Percentiles rank a stretch among this genome's conserved stretches.
Evolutionary conservation across 805 yeast species (phyloP).

Genomic region (Wickerhamomyces pijperi): DNA sequence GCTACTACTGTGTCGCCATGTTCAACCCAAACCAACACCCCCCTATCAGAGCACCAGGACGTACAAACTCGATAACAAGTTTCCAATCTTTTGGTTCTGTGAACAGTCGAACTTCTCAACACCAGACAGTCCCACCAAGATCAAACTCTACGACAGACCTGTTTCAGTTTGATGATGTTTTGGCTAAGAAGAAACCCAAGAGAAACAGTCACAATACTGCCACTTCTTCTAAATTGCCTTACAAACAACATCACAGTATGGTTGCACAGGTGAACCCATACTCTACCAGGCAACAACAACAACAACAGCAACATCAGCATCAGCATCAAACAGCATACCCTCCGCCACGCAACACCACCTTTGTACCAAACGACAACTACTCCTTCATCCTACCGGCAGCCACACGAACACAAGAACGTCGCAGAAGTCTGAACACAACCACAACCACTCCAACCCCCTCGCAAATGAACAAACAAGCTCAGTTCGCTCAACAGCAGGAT

Average conservation of each 20-base stretch:
- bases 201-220: background rate
- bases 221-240: background rate
- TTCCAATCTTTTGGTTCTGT: slow-evolving; percentile 10
- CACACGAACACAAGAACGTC: background rate
- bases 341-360: background rate
- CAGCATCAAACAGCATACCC: background rate
- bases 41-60: background rate
- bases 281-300: background rate
- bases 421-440: background rate
- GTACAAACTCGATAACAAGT: slow-evolving; percentile 14
- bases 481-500: background rate
- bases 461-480: background rate
- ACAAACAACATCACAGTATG: background rate
- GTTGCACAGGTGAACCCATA: background rate
- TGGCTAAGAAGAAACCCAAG: background rate
- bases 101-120: slow-evolving; percentile 2
- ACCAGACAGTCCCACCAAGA: slow-evolving; percentile 7
- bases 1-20: too few species aligned
- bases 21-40: too few species aligned
- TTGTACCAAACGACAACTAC: background rate
- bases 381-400: background rate
- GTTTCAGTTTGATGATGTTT: slow-evolving; percentile 7
- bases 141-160: slow-evolving; percentile 16
- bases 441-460: background rate
- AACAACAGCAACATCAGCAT: background rate